Base-by-base conservation (phyloP, 345 rosid genomes). In the Rubroshorea leprosula region DNA sequence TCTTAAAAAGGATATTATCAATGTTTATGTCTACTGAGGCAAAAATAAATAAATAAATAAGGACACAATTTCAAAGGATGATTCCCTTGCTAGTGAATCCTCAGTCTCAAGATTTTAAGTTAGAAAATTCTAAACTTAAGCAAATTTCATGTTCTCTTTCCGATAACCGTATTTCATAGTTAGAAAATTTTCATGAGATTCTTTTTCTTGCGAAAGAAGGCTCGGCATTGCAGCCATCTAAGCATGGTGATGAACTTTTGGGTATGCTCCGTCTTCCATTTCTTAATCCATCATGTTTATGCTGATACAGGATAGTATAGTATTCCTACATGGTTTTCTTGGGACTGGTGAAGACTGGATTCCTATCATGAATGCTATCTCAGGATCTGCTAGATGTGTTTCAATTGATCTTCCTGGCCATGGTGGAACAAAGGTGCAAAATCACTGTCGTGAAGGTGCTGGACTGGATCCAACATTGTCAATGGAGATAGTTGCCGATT, bases 271-370 rank as follows among this genome's bases (percentile, higher is more conserved):
- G n/a, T n/a, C 31, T 27, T 27, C 41, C 12, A 35, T 35, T 3
- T 2, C 41, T 35, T 27, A 18, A 39, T 3, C 25, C 7, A 43
- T 52, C 21, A 8, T 57, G 7, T 10, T 55, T 68, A 44, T 64
- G 17, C 41, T 39, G 3, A 41, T 72, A 58, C 83, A 92, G 95
- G 82, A 74, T 31, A 72, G 65, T 70, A 70, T 75, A 56, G 15
- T 92, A 41, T 88, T 89, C 71, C 89, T 92, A 39, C 98, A 92
- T 64, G 96, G 96, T 44, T 86, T 92, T 74, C 90, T 92, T 21
- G 96, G 98, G 72, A 83, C 83, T 47, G 83, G 88, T 61, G 87
- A 83, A 71, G 98, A 92, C 53, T 92, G 98, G 98, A 73, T 84
- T 52, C 79, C 90, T 41, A 74, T 89, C 71, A 89, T 86, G 95